Evolutionary conservation across 2,329 filamentous ascomycete species (phyloP), one percentile per base, ranked within the genome.

Genomic region (Penicillium nordicum): DNA sequence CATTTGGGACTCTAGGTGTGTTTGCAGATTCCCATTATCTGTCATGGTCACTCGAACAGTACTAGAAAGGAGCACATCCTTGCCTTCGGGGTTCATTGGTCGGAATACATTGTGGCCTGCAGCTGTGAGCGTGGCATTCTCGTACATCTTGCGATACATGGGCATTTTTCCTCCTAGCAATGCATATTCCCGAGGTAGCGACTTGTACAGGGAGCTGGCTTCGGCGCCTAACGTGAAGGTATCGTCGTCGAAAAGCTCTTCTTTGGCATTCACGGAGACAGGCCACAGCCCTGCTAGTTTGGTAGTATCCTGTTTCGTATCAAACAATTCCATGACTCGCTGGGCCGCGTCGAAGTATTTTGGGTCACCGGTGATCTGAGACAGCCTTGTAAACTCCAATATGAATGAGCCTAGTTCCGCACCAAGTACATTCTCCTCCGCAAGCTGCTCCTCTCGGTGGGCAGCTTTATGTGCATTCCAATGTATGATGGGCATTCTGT

Each of bases 401-500:
- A 69, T 65, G n/a, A 76, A 64, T 3, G 74, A 76, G 5, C 73
- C 73, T 1, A 78, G 54, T 51, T 77, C 75, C 1, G 74, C 72
- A 3, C 71, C 44, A 3, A 71, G 61, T 4, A 60, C 63, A 14
- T 14, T 27, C 7, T 68, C 63, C 14, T 63, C 63, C 1, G 72
- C 65, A 9, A 64, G 49, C 55, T 72, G 71, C 25, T 56, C 47
- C n/a, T 61, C 59, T 4, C 59, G 62, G 5, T 57, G 54, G 16
- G 53, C 61, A 12, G 65, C 68, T 23, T 58, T 61, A 23, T 66
- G 59, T 29, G 64, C 65, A 42, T 72, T 61, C 72, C 73, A 76
- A 7, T 71, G 59, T 10, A 90, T 81, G 8, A 90, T 76, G 3
- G 92, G 92, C 89, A 96, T 93, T 63, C 90, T 84, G 71, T 97